phyloP scores from a whole-genome alignment of 495 filamentous ascomycete species.

The Poronia punctata region DNA sequence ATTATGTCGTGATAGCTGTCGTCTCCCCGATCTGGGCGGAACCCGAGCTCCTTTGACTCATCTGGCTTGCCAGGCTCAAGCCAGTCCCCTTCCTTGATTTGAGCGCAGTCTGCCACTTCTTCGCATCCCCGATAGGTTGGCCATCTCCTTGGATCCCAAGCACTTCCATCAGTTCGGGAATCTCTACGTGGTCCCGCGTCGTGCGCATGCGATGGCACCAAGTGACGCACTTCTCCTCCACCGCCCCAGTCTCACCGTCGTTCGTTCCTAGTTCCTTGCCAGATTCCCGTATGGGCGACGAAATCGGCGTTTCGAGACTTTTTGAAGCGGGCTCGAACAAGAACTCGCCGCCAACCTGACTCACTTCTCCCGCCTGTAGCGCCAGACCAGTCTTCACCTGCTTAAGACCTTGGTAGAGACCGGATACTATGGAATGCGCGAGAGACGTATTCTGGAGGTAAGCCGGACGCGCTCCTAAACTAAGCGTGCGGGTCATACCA shows the following conservation, averaged over 20 bases:
- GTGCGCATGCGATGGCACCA: conserved; percentile 85
- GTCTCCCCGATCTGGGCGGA: too few species aligned
- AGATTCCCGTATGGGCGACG: conserved; percentile 24
- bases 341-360: conserved; percentile 80
- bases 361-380: conserved; percentile 58
- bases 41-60: conserved; percentile 30
- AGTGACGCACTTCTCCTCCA: conserved; percentile 50
- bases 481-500: conserved; percentile 60
- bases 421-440: conserved; percentile 34
- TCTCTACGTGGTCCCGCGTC: conserved; percentile 70
- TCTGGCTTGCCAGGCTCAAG: conserved; percentile 35
- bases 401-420: conserved; percentile 52
- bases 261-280: conserved; percentile 10
- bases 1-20: too few species aligned
- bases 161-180: conserved; percentile 54
- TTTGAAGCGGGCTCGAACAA: conserved; percentile 53
- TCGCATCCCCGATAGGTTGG: conserved; percentile 28
- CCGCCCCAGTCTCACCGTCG: conserved; percentile 1
- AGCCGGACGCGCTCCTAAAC: conserved; percentile 54
- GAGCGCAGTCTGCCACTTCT: conserved; percentile 36
- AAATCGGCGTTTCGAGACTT: conserved; percentile 25
- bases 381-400: conserved; percentile 44
- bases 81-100: conserved; percentile 40
- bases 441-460: conserved; percentile 54
- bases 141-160: conserved; percentile 50